Conservation (phyloP, 2,329 filamentous ascomycete species). For the Pestalotiopsis sp. region DNA sequence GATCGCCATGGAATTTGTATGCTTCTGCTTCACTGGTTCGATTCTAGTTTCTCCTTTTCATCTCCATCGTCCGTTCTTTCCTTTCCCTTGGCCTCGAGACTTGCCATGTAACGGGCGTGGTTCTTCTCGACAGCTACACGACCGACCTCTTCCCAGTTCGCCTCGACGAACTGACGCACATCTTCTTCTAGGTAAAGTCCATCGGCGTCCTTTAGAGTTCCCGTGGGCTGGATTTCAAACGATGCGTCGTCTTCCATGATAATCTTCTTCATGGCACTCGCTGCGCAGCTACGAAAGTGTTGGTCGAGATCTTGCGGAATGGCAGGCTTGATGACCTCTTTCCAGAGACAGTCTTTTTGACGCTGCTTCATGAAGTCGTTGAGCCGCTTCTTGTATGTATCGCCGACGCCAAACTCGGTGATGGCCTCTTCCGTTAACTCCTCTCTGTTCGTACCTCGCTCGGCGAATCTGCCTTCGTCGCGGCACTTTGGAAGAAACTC, state of each 20-base stretch:
- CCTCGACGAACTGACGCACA: conserved; percentile 41
- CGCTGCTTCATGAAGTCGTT: conserved; percentile 40
- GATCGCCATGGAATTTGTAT: background rate
- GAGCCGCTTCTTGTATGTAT: conserved; percentile 45
- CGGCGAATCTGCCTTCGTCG: conserved; percentile 35
- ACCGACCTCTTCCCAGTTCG: conserved; percentile 38
- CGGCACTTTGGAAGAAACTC: conserved; percentile 60
- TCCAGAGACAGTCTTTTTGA: conserved; percentile 44
- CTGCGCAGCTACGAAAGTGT: conserved; percentile 1
- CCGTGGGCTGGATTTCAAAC: conserved; percentile 33
- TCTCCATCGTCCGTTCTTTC: background rate
- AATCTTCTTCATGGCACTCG: conserved; percentile 45
- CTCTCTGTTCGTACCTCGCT: conserved; percentile 34
- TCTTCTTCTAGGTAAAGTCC: conserved; percentile 45
- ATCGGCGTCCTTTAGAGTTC: conserved; percentile 31
- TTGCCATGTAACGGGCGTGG: conserved; percentile 15
- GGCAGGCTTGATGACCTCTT: conserved; percentile 41
- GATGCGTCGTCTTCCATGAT: conserved; percentile 44
- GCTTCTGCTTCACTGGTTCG: background rate
- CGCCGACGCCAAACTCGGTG: conserved; percentile 43
- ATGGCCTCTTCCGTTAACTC: conserved; percentile 55
- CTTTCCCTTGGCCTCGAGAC: conserved; percentile 5
- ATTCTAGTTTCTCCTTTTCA: conserved; percentile 2
- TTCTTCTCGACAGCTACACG: conserved; percentile 31
- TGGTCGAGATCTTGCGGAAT: conserved; percentile 25